Conservation (phyloP, 768 basidiomycete species). For the Boletus patriciae region DNA sequence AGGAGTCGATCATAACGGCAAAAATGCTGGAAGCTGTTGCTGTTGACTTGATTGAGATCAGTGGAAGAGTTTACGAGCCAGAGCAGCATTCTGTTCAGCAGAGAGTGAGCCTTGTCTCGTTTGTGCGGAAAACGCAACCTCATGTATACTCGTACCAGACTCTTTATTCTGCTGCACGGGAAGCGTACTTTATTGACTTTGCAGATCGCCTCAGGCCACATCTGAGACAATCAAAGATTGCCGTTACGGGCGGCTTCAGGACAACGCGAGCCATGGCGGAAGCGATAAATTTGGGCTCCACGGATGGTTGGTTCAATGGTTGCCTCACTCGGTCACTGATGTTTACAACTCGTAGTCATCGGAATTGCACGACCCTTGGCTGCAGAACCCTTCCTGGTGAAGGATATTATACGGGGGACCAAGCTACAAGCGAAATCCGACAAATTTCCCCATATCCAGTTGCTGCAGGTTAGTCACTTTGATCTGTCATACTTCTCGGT, state of each 20-base stretch:
- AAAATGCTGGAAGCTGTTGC: conserved; percentile 34
- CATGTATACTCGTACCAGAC: conserved; percentile 6
- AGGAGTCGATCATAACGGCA: conserved; percentile 35
- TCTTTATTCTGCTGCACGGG: conserved; percentile 12
- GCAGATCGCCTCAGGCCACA: conserved; percentile 29
- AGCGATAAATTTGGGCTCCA: conserved; percentile 23
- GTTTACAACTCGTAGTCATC: conserved; percentile 18
- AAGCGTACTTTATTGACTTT: conserved; percentile 35
- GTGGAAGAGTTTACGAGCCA: conserved; percentile 39
- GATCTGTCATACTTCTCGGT: not conserved
- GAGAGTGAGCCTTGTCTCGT: conserved; percentile 8
- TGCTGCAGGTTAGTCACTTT: conserved; percentile 26
- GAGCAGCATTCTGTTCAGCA: not conserved
- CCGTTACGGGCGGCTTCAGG: conserved; percentile 34
- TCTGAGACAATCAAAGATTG: conserved; percentile 26
- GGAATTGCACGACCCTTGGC: conserved; percentile 32
- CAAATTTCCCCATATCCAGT: conserved; percentile 40
- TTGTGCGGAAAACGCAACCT: not conserved
- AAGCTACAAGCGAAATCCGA: conserved; percentile 26
- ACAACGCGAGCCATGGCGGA: conserved; percentile 29
- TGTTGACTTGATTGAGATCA: conserved; percentile 44
- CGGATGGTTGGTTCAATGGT: conserved; percentile 26
- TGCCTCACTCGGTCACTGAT: not conserved
- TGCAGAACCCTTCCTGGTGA: conserved; percentile 32
- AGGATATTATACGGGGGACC: conserved; percentile 28